Conservation (phyloP, 2,329 filamentous ascomycete genomes). For the Neonectria punicea region DNA sequence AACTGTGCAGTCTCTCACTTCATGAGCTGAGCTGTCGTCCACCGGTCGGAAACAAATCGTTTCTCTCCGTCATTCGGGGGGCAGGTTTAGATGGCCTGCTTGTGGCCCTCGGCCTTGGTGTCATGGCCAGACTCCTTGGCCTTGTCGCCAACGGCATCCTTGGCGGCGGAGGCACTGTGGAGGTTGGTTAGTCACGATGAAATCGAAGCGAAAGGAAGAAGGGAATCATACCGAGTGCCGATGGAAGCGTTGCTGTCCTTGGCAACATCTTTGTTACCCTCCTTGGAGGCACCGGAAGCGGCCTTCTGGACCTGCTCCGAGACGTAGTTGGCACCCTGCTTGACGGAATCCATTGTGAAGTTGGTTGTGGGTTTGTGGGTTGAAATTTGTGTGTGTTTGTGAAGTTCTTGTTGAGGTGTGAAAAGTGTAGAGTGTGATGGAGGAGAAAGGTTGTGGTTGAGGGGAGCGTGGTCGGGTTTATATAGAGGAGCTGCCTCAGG, state of each 20-base stretch:
- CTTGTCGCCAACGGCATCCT: slow-evolving; percentile 62
- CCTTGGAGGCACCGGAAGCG: slow-evolving; percentile 68
- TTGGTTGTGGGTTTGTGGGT: slow-evolving; percentile 20
- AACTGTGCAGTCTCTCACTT: slow-evolving; percentile 2
- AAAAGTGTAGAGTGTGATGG: slow-evolving; percentile 13
- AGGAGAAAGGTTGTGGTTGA: not conserved
- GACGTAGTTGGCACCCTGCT: slow-evolving; percentile 75
- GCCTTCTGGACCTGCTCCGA: slow-evolving; percentile 69
- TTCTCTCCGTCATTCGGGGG: not conserved
- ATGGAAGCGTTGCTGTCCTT: slow-evolving; percentile 67
- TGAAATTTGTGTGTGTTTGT: slow-evolving; percentile 22
- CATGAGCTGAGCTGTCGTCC: slow-evolving; percentile 14
- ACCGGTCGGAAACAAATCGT: slow-evolving; percentile 10
- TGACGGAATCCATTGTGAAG: slow-evolving; percentile 62
- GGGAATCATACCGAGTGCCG: slow-evolving; percentile 60
- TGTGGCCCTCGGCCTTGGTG: slow-evolving; percentile 55
- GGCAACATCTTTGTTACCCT: slow-evolving; percentile 75
- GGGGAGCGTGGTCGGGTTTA: not conserved
- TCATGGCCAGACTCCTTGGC: slow-evolving; percentile 53
- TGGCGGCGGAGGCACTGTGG: slow-evolving; percentile 57
- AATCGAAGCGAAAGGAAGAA: too few relatives aligned
- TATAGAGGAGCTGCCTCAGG: slow-evolving; percentile 2
- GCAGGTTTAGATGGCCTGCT: slow-evolving; percentile 50
- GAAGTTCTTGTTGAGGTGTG: slow-evolving; percentile 10
- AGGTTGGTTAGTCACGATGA: not conserved